Evolutionary conservation across 768 basidiomycete species (phyloP).

Genomic region (Gymnopilus dilepis): DNA sequence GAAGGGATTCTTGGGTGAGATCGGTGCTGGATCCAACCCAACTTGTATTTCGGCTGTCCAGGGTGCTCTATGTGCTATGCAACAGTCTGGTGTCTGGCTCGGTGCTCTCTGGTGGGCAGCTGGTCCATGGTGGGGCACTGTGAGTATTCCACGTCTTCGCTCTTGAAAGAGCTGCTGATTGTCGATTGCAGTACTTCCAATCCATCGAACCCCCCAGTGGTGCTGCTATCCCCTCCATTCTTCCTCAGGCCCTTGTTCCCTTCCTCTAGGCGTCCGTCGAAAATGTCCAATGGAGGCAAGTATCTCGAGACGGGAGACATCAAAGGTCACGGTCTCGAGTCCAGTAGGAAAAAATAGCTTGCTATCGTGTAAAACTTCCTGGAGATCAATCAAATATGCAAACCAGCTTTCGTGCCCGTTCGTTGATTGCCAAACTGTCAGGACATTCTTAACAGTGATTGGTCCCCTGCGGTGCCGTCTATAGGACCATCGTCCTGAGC

Average conservation of each 20-base stretch:
- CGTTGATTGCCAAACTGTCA: too few relatives aligned
- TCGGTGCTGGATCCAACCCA: constrained; percentile 56
- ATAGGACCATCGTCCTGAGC: background rate
- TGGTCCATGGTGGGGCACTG: constrained; percentile 64
- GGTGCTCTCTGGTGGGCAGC: constrained; percentile 63
- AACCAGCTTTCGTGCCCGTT: too few relatives aligned
- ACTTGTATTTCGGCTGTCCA: constrained; percentile 53
- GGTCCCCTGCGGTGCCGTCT: background rate
- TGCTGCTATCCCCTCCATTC: constrained; percentile 52
- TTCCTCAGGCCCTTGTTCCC: constrained; percentile 61
- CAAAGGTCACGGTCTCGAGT: too few relatives aligned
- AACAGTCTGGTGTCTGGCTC: constrained; percentile 62
- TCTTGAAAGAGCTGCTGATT: background rate
- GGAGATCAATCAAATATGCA: too few relatives aligned
- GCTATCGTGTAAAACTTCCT: too few relatives aligned
- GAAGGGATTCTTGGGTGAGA: constrained; percentile 70
- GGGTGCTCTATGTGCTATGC: constrained; percentile 64
- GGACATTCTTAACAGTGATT: background rate
- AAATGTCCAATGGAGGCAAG: too few relatives aligned
- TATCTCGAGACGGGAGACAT: too few relatives aligned
- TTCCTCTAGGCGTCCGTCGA: constrained; percentile 51
- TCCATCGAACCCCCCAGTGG: constrained; percentile 68
- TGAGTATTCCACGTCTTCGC: constrained; percentile 36
- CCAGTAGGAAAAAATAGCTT: too few relatives aligned
- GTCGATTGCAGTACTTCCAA: constrained; percentile 51